Base-by-base conservation (phyloP, 495 filamentous ascomycete genomes). In the Clavariopsis aquatica region DNA sequence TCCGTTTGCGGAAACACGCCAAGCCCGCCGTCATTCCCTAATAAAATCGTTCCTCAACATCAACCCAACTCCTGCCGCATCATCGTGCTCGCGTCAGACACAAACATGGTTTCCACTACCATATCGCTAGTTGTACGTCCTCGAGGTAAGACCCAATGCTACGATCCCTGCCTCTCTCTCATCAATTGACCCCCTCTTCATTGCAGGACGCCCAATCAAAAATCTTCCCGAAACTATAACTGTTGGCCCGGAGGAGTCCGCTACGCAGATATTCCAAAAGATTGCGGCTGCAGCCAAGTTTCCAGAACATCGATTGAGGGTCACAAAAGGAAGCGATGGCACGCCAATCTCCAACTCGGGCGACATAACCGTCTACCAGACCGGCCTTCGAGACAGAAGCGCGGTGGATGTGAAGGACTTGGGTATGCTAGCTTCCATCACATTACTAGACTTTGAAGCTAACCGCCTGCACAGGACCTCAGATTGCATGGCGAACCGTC, bases 401-500 rank as follows among this genome's bases (percentile, higher is more conserved):
- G 84, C 88, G 59, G 81, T 98, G 27, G 84, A 92, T 69, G 89
- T 97, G 63, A 98, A 98, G 77, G 94, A 98, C 72, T 83, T 98
- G 4, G 92, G 92, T 96, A 83, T 65, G 85, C 72, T 45, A 15
- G 51, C 31, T 34, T 12, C 5, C 36, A 28, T 17, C 41, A 22
- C 52, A 41, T 29, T 49, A 34, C 9, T 36, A 38, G 22, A 20
- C 38, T 6, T n/a, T 29, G 56, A 52, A 29, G 45, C 13, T 34
- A 47, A 41, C 23, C 26, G 22, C 22, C 54, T 57, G 38, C 15
- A 56, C 65, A 97, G 93, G 94, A 51, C 88, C 88, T 29, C 94
- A 98, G 76, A 89, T 97, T 60, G 85, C 84, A 52, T 98, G 94
- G 94, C 88, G 87, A 62, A 93, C 91, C 55, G 95, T 97, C 71